Evolutionary conservation across 208 protist genomes (phyloP).

Genomic region (Wallacemonas sp.): DNA sequence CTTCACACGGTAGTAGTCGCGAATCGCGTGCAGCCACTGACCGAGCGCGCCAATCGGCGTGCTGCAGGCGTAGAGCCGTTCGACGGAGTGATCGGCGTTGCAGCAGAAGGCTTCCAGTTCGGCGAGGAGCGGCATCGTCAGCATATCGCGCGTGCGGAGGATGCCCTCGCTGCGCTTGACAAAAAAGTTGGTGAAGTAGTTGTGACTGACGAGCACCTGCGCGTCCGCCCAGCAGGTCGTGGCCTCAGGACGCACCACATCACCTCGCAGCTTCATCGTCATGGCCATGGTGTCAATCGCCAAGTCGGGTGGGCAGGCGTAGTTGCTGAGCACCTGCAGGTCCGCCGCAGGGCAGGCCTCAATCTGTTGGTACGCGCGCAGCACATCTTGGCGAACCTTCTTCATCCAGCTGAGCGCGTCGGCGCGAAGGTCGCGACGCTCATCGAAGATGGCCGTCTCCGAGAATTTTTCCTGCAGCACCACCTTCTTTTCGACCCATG

Average conservation of each 20-base stretch:
- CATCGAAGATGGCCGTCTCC: conserved; percentile 34
- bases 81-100: conserved; percentile 44
- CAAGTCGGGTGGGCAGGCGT: conserved; percentile 56
- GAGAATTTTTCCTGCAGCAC: conserved; percentile 55
- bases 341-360: conserved; percentile 42
- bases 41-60: conserved; percentile 63
- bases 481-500: conserved; percentile 70
- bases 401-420: conserved; percentile 46
- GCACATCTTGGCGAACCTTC: conserved; percentile 32
- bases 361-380: conserved; percentile 57
- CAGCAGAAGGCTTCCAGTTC: conserved; percentile 63
- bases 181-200: conserved; percentile 79
- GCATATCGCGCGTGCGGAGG: conserved; percentile 42
- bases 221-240: conserved; percentile 39
- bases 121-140: conserved; percentile 38
- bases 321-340: conserved; percentile 62
- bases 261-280: conserved; percentile 62
- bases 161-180: conserved; percentile 59
- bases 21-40: conserved; percentile 61
- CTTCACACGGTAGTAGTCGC: conserved; percentile 63
- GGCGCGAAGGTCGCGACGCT: conserved; percentile 42
- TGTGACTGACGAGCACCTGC: conserved; percentile 72
- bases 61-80: conserved; percentile 41
- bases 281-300: conserved; percentile 72
- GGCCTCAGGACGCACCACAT: conserved; percentile 6